Evolutionary conservation across 2,329 filamentous ascomycete species (phyloP), one percentile per base, ranked within the genome.

Genomic region (Colletotrichum zoysiae): DNA sequence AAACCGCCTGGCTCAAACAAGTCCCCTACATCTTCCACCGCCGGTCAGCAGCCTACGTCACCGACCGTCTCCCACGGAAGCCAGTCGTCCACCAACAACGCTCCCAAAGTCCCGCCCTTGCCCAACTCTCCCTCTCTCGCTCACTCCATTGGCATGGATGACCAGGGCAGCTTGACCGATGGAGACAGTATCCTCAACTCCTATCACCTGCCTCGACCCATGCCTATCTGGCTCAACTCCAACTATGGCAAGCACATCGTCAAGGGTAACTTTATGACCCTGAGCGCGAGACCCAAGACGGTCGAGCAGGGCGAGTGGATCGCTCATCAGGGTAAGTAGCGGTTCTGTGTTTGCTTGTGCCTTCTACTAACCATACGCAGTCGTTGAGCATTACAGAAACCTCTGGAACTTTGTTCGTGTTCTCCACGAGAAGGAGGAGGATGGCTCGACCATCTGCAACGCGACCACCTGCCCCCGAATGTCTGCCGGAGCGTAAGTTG

Each of bases 271-370:
- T 98, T 98, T 80, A 94, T 97, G 92, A 98, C 95, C 14, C 84
- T 98, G 71, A 97, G 95, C 78, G 94, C 95, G 61, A 92, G 95
- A 79, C 95, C 95, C 30, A 95, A 95, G 85, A 95, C 96, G 68
- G 93, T 98, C 57, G 95, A 98, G 78, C 91, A 94, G 79, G 95
- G 94, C 75, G 95, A 98, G 83, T 98, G 95, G 95, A 88, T 98
- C 76, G 95, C 95, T 74, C 94, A 98, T 82, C 95, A 98, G 87
- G 91, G 95, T 97, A 87, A 79, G 84, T 78, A 61, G 56, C 11
- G n/a, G n/a, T 9, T 8, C 11, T 26, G 51, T 6, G n/a, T 3
- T 9, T n/a, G 38, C 12, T 44, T 2, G 26, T 35, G 9, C 16
- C 50, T 14, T 20, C 53, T 2, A 35, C 74, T 68, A 20, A 46